Base-by-base conservation (phyloP, 345 rosid species). In the Gynandropsis gynandra region DNA sequence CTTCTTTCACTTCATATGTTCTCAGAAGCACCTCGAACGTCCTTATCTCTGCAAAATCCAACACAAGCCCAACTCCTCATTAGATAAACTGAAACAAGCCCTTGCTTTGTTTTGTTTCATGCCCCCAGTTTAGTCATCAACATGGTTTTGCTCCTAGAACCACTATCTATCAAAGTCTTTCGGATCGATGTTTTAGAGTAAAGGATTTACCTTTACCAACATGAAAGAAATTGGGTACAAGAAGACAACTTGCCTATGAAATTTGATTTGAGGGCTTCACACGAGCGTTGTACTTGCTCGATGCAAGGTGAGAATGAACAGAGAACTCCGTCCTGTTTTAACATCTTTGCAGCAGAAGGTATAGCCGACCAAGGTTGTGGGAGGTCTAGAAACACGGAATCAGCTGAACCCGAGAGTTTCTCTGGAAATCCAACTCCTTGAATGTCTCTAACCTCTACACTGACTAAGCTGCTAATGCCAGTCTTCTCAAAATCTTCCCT, bases 281-380 rank as follows among this genome's bases (percentile, higher is more conserved):
- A 92, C 16, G 90, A 67, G 39, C 82, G 87, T 47, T 92, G 95
- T 52, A 82, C 97, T 82, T 92, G 94, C 68, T 92, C 97, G 38
- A 87, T 85, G 71, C 98, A 92, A 8, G 97, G 98, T 16, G 97
- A 87, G 76, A 92, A 92, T 19, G 97, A 85, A 65, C 98, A 92
- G 34, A 87, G 36, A 44, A 76, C 56, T 43, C 85, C 93, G 65
- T 87, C 96, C 54, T 72, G 76, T 73, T 79, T 92, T 69, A 92
- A 69, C 95, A 84, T 87, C 68, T 81, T 82, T 7, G 64, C 80
- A 15, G 87, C 93, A 4, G 86, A 92, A 48, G 83, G 75, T 69
- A 82, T 75, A 1, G 89, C 81, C 14, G 83, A 59, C 97, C 90
- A 83, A 45, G 97, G 95, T 52, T 86, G 90, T 1, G 96, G 94